Evolutionary conservation across 768 basidiomycete genomes (phyloP).

Genomic region (Tremella mesenterica): DNA sequence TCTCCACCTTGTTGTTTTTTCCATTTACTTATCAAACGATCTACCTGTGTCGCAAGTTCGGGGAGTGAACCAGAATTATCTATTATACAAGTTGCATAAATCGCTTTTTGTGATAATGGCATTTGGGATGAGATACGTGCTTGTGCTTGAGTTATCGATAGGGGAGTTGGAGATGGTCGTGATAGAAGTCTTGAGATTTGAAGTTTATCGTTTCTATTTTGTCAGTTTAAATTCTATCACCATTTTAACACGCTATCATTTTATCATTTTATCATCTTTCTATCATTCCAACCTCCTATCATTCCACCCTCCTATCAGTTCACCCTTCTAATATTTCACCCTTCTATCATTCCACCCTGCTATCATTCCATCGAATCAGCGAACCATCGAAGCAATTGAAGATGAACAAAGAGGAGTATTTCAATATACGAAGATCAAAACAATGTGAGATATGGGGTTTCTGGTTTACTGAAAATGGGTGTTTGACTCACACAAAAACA

Average conservation of each 20-base stretch:
- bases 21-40: slow-evolving; percentile 48
- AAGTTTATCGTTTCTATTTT: slow-evolving; percentile 61
- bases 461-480: too few relatives aligned
- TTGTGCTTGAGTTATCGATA: slow-evolving; percentile 58
- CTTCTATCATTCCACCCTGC: too few relatives aligned
- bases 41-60: slow-evolving; percentile 58
- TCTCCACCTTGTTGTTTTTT: slow-evolving; percentile 33
- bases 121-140: slow-evolving; percentile 72
- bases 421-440: too few relatives aligned
- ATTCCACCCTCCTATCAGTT: too few relatives aligned
- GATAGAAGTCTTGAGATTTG: slow-evolving; percentile 75
- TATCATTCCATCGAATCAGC: background rate
- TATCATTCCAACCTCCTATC: too few relatives aligned
- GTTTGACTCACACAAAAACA: slow-evolving; percentile 79
- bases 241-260: too few relatives aligned
- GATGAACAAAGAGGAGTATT: too few relatives aligned
- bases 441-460: too few relatives aligned
- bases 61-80: slow-evolving; percentile 74
- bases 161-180: slow-evolving; percentile 48
- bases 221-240: too few relatives aligned
- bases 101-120: slow-evolving; percentile 65
- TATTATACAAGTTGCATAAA: slow-evolving; percentile 75
- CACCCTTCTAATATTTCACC: too few relatives aligned
- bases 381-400: too few relatives aligned
- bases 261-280: too few relatives aligned